Base-by-base conservation (phyloP, 768 basidiomycete species). In the Russula lepida region DNA sequence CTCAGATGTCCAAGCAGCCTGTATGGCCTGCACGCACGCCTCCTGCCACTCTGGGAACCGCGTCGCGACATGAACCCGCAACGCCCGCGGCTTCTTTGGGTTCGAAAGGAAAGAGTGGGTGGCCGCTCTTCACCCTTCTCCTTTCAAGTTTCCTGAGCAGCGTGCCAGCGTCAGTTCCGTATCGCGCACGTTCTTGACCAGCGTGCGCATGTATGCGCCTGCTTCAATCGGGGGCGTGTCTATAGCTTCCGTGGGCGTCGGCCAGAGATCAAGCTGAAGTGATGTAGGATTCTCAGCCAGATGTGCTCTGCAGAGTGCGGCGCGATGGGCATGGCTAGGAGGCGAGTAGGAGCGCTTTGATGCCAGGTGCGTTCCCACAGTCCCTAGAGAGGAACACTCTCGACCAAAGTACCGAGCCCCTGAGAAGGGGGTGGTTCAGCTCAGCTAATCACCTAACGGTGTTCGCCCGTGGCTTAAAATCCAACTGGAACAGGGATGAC, bases 31-130 rank as follows among this genome's bases (percentile, higher is more conserved):
- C 53, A 98, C 88, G 68, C 89, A 89, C 28, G 74, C 72, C 66
- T 92, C 84, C 72, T 99, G 95, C 95, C 97, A 99, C 66, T 85
- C 86, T 0, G 97, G 97, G 83, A 94, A 98, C 52, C 76, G 72
- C 25, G 83, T 90, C 59, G 97, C 90, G 54, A 98, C 90, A 72
- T 90, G 98, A n/a, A 98, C 80, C 62, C 88, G 78, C 19, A 94
- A 88, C 53, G 81, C 83, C 76, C 92, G 94, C 2, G 91, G 85
- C 68, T 85, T 84, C 74, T 86, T 89, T 9, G 92, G 87, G 70
- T n/a, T 97, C 94, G 69, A 88, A 98, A 56, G 77, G n/a, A n/a
- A n/a, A n/a, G n/a, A n/a, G 66, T n/a, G 73, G 71, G 19, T 75
- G 76, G 19, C 70, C 71, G 32, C 81, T 37, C 35, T 37, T 37